Percentiles rank a stretch among this genome's conserved stretches.
Conservation (phyloP, 164 flowering plant genomes). For the Liquidambar formosana region DNA sequence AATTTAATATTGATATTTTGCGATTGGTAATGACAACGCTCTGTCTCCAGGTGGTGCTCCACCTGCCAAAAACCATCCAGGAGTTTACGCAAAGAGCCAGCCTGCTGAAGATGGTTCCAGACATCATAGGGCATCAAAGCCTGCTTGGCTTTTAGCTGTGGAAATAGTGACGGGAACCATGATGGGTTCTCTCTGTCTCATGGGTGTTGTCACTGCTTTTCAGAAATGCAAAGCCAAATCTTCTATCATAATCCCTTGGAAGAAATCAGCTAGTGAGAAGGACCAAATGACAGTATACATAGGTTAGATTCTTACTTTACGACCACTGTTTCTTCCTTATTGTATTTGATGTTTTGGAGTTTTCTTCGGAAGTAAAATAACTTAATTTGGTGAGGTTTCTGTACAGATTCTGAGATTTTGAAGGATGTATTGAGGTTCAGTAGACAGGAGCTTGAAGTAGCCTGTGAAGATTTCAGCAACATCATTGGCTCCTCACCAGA, state of each 20-base stretch:
- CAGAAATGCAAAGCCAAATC: constrained; percentile 59
- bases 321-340: neutral
- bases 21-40: neutral
- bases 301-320: constrained; percentile 38
- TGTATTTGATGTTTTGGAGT: neutral
- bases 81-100: constrained; percentile 30
- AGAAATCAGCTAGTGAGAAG: constrained; percentile 61
- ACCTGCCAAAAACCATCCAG: constrained; percentile 38
- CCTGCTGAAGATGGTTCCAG: constrained; percentile 34
- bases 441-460: constrained; percentile 93
- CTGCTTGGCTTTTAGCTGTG: constrained; percentile 75
- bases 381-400: constrained; percentile 7
- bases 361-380: neutral
- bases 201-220: constrained; percentile 51
- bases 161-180: constrained; percentile 77
- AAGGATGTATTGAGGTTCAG: constrained; percentile 62
- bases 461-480: constrained; percentile 99
- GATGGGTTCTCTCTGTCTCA: constrained; percentile 52
- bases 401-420: constrained; percentile 70
- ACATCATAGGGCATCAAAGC: constrained; percentile 51
- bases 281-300: constrained; percentile 51
- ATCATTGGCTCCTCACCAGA: constrained; percentile 95
- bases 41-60: constrained; percentile 35
- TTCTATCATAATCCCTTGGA: constrained; percentile 74
- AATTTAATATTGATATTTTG: neutral